A percentile compares a stretch with the other conserved stretches of the same genome.
phyloP scores from a whole-genome alignment of 352 stramenopile species.

The Globisporangium spiculum region DNA sequence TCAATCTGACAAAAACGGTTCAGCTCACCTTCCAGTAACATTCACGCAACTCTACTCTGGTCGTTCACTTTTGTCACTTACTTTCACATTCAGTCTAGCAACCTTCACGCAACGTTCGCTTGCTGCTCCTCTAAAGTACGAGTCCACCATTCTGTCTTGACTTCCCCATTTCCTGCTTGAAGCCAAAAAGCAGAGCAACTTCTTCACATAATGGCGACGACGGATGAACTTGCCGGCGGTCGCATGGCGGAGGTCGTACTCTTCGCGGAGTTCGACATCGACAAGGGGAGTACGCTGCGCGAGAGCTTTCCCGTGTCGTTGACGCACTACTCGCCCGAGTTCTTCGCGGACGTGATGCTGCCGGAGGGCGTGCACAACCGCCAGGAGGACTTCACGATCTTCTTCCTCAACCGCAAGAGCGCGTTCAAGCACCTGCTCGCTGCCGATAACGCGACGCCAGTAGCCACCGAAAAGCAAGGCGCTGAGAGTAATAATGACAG shows the following conservation, averaged over 20 bases:
- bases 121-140: background rate
- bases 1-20: conserved; percentile 9
- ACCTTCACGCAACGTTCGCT: background rate
- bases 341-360: conserved; percentile 88
- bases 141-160: background rate
- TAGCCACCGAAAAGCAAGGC: background rate
- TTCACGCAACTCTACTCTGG: background rate
- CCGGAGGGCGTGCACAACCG: conserved; percentile 88
- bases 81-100: background rate
- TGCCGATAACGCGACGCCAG: background rate
- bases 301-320: conserved; percentile 60
- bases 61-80: background rate
- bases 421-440: conserved; percentile 11
- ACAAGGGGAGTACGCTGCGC: conserved; percentile 84
- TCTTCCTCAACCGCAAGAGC: conserved; percentile 81
- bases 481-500: background rate
- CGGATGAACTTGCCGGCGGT: background rate
- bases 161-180: conserved; percentile 8
- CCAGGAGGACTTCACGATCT: conserved; percentile 82
- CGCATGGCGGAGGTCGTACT: conserved; percentile 69
- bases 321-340: conserved; percentile 82
- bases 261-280: conserved; percentile 85
- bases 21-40: background rate
- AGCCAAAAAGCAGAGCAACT: conserved; percentile 7
- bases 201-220: conserved; percentile 10